Evolutionary conservation across 2,329 filamentous ascomycete genomes (phyloP).

Genomic region (Colletotrichum lentis): DNA sequence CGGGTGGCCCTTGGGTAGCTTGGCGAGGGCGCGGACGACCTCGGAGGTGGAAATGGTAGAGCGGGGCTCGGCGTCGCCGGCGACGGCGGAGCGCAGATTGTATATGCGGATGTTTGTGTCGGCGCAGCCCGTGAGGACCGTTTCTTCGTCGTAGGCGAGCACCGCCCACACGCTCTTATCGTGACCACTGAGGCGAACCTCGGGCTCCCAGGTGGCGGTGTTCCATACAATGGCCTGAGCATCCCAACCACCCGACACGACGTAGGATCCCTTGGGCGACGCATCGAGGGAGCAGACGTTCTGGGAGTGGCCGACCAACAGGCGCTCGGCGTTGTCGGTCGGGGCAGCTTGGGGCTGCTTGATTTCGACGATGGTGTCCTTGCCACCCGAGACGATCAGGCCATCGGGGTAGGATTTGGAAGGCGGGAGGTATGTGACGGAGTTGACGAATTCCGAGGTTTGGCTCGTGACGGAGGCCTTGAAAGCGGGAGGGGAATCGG

Average conservation of each 20-base stretch:
- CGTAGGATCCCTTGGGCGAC: slow-evolving; percentile 72
- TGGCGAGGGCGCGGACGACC: slow-evolving; percentile 87
- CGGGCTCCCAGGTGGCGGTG: slow-evolving; percentile 83
- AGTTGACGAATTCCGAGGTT: slow-evolving; percentile 87
- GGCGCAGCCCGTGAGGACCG: slow-evolving; percentile 89
- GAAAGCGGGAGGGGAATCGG: slow-evolving; percentile 72
- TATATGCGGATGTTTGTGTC: slow-evolving; percentile 91
- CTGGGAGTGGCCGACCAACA: slow-evolving; percentile 84
- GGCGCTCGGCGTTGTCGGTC: slow-evolving; percentile 81
- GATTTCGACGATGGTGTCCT: slow-evolving; percentile 92
- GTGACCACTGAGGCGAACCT: slow-evolving; percentile 75
- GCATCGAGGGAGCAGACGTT: slow-evolving; percentile 91
- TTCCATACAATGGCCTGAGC: slow-evolving; percentile 86
- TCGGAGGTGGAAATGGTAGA: slow-evolving; percentile 73
- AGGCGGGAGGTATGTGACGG: slow-evolving; percentile 78
- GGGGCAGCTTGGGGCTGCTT: slow-evolving; percentile 73
- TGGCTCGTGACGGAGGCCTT: slow-evolving; percentile 81
- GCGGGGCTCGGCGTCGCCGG: slow-evolving; percentile 59
- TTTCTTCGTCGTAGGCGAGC: slow-evolving; percentile 79
- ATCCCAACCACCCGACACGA: slow-evolving; percentile 96
- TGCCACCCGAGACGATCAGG: slow-evolving; percentile 85
- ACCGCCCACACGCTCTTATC: slow-evolving; percentile 88
- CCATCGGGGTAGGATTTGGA: slow-evolving; percentile 76
- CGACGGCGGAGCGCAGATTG: slow-evolving; percentile 69
- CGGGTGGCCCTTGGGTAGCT: slow-evolving; percentile 76